phyloP scores from a whole-genome alignment of 495 filamentous ascomycete genomes.

The Schizothecium vesticola region DNA sequence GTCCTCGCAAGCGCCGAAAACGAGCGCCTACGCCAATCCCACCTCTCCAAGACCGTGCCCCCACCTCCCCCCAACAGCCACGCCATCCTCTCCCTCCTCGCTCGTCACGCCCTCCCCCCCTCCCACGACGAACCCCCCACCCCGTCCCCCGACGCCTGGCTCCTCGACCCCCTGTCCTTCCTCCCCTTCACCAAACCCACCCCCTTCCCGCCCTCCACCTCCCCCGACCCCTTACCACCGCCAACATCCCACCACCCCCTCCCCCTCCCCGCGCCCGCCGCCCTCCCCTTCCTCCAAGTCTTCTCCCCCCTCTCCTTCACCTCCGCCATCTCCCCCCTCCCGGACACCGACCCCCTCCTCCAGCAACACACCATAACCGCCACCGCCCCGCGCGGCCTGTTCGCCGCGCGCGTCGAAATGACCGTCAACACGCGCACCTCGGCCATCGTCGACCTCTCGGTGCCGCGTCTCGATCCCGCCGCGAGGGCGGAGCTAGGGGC shows the following conservation, averaged over 20 bases:
- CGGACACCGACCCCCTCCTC: constrained; percentile 23
- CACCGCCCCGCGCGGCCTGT: constrained; percentile 34
- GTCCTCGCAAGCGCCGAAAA: constrained; percentile 33
- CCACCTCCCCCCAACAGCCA: constrained; percentile 23
- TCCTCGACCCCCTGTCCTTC: constrained; percentile 43
- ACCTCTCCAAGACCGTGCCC: constrained; percentile 14
- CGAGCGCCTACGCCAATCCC: constrained; percentile 32
- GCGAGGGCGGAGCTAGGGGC: constrained; percentile 38
- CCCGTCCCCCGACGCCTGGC: constrained; percentile 32
- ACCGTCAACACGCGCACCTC: constrained; percentile 40
- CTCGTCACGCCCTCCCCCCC: constrained; percentile 33
- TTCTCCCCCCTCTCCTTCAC: constrained; percentile 52
- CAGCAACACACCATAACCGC: constrained; percentile 40
- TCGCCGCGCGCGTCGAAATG: constrained; percentile 43
- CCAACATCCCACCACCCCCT: constrained; percentile 50
- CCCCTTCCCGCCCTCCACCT: constrained; percentile 6
- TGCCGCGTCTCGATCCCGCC: constrained; percentile 38
- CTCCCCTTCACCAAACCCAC: constrained; percentile 44
- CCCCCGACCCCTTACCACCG: constrained; percentile 16
- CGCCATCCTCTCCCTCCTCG: constrained; percentile 34
- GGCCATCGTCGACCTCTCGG: constrained; percentile 32
- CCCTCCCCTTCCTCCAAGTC: constrained; percentile 51
- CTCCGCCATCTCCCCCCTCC: constrained; percentile 41
- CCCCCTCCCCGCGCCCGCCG: constrained; percentile 43
- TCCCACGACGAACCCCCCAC: constrained; percentile 19